Conservation (phyloP, 495 filamentous ascomycete species). For the Penicillium goetzii region DNA sequence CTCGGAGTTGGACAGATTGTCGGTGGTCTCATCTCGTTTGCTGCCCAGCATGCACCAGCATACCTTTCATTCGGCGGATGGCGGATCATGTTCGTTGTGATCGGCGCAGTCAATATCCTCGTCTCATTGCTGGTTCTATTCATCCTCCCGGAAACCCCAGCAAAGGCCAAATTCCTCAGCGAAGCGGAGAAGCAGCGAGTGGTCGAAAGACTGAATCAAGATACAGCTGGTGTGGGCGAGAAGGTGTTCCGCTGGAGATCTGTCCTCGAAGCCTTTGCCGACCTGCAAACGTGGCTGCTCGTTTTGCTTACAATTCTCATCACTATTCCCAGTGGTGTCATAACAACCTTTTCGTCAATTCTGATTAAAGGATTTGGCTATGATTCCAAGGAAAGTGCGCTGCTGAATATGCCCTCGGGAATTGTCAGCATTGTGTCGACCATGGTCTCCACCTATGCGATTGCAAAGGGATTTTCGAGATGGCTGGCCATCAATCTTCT, state of each 20-base stretch:
- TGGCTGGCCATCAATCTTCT: slow-evolving; percentile 50
- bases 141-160: slow-evolving; percentile 55
- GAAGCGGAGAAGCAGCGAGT: slow-evolving; percentile 48
- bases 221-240: slow-evolving; percentile 55
- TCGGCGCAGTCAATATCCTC: slow-evolving; percentile 60
- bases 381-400: slow-evolving; percentile 45
- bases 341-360: slow-evolving; percentile 54
- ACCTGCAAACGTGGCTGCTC: slow-evolving; percentile 46
- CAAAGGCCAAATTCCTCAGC: slow-evolving; percentile 57
- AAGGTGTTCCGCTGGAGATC: slow-evolving; percentile 43
- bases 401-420: slow-evolving; percentile 69
- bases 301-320: slow-evolving; percentile 50
- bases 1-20: slow-evolving; percentile 66
- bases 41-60: slow-evolving; percentile 57
- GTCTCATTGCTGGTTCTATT: slow-evolving; percentile 54
- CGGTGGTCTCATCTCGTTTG: slow-evolving; percentile 63
- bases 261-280: slow-evolving; percentile 45
- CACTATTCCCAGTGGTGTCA: slow-evolving; percentile 54
- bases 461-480: slow-evolving; percentile 44
- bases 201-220: slow-evolving; percentile 41
- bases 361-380: slow-evolving; percentile 54
- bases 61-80: slow-evolving; percentile 52
- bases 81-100: slow-evolving; percentile 65
- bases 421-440: slow-evolving; percentile 59
- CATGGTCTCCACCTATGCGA: slow-evolving; percentile 50